Base-by-base conservation (phyloP, 495 filamentous ascomycete genomes). In the Daldinia caldariorum region DNA sequence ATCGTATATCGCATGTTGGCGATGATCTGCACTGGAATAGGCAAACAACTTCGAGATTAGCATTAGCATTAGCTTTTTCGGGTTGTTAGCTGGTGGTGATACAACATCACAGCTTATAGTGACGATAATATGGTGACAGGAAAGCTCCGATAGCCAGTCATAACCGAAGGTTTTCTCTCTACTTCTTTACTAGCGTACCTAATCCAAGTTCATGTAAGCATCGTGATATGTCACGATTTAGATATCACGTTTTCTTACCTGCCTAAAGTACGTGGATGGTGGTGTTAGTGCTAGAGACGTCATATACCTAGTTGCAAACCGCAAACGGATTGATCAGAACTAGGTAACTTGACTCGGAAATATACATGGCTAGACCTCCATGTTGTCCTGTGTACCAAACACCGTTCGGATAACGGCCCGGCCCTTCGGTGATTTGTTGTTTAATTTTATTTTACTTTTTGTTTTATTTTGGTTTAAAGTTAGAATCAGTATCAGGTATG, bases 101-200 rank as follows among this genome's bases (percentile, higher is more conserved):
- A 64, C 64, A 57, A 63, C 64, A 63, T 37, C 26, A 57, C 32
- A 20, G 49, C 41, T 67, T 59, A 41, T 18, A 34, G 64, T 67
- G 69, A 72, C 69, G 69, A 62, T 50, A n/a, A n/a, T 56, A 53
- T 60, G 47, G 69, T 61, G 54, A 67, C 59, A 56, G 45, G 62
- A 59, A 50, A 20, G 62, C 31, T 34, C 49, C 8, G 26, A 3
- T 16, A 13, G 14, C 49, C 55, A 67, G 39, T 58, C 49, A 45
- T 26, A 16, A 6, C 35, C 39, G 20, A 37, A 9, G 47, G 13
- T 18, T 59, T 57, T 26, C 31, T 22, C 39, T 51, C 47, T 16
- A 13, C 29, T 56, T 54, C n/a, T 49, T 18, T 29, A 26, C 43
- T 57, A 66, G 50, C 20, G 55, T 39, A 32, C n/a, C n/a, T n/a